Evolutionary conservation across 2,329 filamentous ascomycete genomes (phyloP).

Genomic region (Botryotinia narcissicola): DNA sequence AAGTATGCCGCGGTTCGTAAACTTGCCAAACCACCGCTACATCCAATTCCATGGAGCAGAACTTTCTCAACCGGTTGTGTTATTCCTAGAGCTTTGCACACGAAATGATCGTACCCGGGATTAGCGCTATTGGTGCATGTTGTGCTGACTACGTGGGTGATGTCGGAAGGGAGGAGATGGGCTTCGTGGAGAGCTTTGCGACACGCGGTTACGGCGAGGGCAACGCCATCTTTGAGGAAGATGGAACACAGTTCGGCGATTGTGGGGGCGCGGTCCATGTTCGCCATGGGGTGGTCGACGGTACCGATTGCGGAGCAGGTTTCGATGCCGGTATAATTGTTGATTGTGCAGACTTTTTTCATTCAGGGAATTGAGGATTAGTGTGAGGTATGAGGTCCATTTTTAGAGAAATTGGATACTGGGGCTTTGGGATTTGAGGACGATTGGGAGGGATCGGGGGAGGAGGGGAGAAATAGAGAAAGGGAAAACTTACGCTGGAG

Average conservation of each 20-base stretch:
- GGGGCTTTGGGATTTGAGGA: rapidly evolving
- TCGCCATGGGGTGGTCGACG: conserved; percentile 60
- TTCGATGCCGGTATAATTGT: conserved; percentile 64
- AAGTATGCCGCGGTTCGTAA: conserved; percentile 65
- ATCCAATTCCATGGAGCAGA: conserved; percentile 64
- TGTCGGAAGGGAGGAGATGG: conserved; percentile 48
- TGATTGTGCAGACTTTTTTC: conserved; percentile 61
- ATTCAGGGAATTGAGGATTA: conserved; percentile 45
- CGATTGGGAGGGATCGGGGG: neutral
- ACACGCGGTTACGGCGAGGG: conserved; percentile 54
- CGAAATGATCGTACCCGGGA: conserved; percentile 65
- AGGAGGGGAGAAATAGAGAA: neutral
- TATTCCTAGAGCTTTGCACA: conserved; percentile 58
- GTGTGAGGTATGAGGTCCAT: neutral
- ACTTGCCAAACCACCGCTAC: conserved; percentile 60
- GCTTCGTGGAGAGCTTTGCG: conserved; percentile 56
- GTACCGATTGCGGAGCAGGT: conserved; percentile 60
- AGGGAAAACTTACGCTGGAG: conserved; percentile 51
- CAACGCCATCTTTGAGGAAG: conserved; percentile 57
- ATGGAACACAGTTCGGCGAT: conserved; percentile 54
- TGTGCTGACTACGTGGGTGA: conserved; percentile 66
- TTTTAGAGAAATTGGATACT: neutral
- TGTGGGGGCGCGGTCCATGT: conserved; percentile 52
- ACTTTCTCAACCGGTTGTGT: conserved; percentile 60
- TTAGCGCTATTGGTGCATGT: conserved; percentile 70